Evolutionary conservation across 805 yeast species (phyloP).

Genomic region (Ogataea corticis): DNA sequence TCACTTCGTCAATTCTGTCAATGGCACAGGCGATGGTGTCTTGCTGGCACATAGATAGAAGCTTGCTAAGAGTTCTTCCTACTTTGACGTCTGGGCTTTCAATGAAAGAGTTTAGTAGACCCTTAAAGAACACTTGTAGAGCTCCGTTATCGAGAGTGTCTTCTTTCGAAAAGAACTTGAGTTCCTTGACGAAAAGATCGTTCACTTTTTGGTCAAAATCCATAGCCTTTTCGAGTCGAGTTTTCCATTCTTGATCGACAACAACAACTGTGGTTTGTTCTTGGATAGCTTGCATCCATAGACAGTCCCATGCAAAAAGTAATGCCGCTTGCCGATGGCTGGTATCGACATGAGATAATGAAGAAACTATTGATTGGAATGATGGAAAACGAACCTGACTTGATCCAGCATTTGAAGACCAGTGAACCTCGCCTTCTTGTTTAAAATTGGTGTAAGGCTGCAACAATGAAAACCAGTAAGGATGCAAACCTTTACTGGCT

Average conservation of each 20-base stretch:
- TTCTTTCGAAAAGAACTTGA: constrained; percentile 9
- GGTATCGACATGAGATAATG: constrained; percentile 28
- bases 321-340: constrained; percentile 40
- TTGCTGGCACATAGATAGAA: constrained; percentile 28
- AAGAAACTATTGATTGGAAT: constrained; percentile 42
- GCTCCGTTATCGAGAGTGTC: not conserved
- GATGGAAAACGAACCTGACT: constrained; percentile 50
- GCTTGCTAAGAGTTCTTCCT: constrained; percentile 20
- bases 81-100: constrained; percentile 4
- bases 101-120: constrained; percentile 8
- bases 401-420: constrained; percentile 30
- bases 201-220: constrained; percentile 59
- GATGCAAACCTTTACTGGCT: constrained; percentile 76
- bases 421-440: not conserved
- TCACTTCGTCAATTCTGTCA: constrained; percentile 15
- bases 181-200: constrained; percentile 23
- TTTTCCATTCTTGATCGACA: constrained; percentile 73
- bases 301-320: constrained; percentile 53
- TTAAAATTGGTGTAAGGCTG: constrained; percentile 33
- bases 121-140: constrained; percentile 17
- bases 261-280: constrained; percentile 55
- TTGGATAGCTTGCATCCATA: constrained; percentile 65
- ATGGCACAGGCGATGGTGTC: constrained; percentile 19
- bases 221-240: constrained; percentile 66
- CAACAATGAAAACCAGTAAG: constrained; percentile 68